Evolutionary conservation across 164 flowering plant species (phyloP).

Genomic region (Brasenia schreberi): DNA sequence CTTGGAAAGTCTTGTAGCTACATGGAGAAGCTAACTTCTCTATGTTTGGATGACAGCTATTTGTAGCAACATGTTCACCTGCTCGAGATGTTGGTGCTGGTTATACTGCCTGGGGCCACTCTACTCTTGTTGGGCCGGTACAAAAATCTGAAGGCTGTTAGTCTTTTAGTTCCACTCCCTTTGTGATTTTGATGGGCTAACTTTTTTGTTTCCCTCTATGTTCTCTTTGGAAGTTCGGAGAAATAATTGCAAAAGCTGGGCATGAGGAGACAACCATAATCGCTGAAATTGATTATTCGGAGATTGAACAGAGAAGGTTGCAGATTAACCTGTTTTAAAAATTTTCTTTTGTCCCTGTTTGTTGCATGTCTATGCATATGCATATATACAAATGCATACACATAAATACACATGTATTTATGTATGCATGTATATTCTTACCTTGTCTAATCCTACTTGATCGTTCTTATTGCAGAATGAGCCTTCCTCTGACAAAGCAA

Average conservation of each 20-base stretch:
- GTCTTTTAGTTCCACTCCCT: background rate
- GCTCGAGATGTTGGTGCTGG: slow-evolving; percentile 78
- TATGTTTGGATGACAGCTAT: slow-evolving; percentile 35
- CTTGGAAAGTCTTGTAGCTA: no score
- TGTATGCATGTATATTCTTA: no score
- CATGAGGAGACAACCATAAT: slow-evolving; percentile 72
- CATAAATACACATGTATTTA: no score
- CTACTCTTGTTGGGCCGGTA: slow-evolving; percentile 95
- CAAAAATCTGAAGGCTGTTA: slow-evolving; percentile 11
- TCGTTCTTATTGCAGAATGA: slow-evolving; percentile 33
- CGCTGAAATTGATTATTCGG: slow-evolving; percentile 82
- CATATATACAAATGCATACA: no score
- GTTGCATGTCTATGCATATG: background rate
- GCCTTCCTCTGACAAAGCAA: slow-evolving; percentile 67
- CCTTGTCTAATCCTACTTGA: no score
- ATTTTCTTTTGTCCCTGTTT: background rate
- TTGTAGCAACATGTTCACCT: slow-evolving; percentile 95
- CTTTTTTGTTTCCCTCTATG: background rate
- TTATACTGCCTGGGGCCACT: slow-evolving; percentile 96
- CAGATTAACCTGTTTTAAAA: background rate
- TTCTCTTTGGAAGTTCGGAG: slow-evolving; percentile 63
- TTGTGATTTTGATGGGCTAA: background rate
- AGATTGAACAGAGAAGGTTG: slow-evolving; percentile 68
- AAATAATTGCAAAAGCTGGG: slow-evolving; percentile 79
- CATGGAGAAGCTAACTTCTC: background rate